Conservation (phyloP, 495 filamentous ascomycete species). For the Penicillium fimorum region DNA sequence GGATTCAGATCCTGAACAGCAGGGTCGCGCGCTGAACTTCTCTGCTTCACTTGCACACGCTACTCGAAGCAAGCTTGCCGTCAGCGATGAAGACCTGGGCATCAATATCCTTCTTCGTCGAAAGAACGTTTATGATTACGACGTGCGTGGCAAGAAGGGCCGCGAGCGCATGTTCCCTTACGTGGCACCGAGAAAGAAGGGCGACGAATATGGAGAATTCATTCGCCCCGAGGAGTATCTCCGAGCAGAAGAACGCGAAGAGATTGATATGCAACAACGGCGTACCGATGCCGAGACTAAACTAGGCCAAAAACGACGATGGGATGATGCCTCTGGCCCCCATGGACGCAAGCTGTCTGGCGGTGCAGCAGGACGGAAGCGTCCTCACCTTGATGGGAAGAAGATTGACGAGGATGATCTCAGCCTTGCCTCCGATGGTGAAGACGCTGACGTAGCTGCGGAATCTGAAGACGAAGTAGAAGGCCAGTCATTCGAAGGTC, state of each 20-base stretch:
- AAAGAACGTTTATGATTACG: conserved; percentile 85
- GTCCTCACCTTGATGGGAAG: conserved; percentile 47
- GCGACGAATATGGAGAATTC: conserved; percentile 89
- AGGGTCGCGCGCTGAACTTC: conserved; percentile 88
- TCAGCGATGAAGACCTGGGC: conserved; percentile 83
- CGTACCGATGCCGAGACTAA: conserved; percentile 57
- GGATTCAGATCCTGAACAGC: conserved; percentile 84
- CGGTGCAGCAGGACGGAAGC: conserved; percentile 38
- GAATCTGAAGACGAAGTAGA: conserved; percentile 50
- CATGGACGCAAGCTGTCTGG: conserved; percentile 39
- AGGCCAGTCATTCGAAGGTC: conserved; percentile 56
- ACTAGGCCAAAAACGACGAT: conserved; percentile 90
- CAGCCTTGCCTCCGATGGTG: conserved; percentile 40
- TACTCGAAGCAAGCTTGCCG: conserved; percentile 73
- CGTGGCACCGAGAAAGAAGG: conserved; percentile 71
- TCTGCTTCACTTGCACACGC: conserved; percentile 78
- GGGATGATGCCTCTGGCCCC: conserved; percentile 64
- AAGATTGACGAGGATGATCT: conserved; percentile 45
- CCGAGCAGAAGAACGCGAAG: conserved; percentile 88
- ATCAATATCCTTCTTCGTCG: conserved; percentile 87
- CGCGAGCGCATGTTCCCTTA: conserved; percentile 91
- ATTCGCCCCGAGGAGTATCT: conserved; percentile 92
- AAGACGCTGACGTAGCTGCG: conserved; percentile 47
- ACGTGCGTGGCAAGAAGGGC: conserved; percentile 89
- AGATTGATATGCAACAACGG: conserved; percentile 61